Conservation (phyloP, 768 basidiomycete genomes). For the Leccinum incarnatum region DNA sequence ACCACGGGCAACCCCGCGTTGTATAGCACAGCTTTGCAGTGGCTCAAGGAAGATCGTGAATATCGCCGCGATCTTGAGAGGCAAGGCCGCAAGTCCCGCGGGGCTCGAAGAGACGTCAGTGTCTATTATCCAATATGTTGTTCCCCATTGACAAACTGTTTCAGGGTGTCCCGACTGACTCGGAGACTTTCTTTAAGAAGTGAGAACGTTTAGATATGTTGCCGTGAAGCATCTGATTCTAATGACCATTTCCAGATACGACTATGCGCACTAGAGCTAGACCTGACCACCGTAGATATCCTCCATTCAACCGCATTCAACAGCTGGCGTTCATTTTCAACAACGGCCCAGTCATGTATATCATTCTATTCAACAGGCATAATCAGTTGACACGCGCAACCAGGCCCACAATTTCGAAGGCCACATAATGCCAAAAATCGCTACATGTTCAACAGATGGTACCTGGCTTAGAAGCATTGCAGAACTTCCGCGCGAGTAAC, state of each 20-base stretch:
- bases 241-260: conserved; percentile 39
- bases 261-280: conserved; percentile 42
- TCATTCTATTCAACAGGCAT: conserved; percentile 8
- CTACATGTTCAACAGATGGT: not conserved
- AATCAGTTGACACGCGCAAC: not conserved
- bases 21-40: conserved; percentile 75
- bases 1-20: conserved; percentile 37
- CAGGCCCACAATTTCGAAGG: not conserved
- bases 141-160: conserved; percentile 6
- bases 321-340: conserved; percentile 16
- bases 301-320: conserved; percentile 9
- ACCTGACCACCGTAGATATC: not conserved
- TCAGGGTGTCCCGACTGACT: conserved; percentile 65
- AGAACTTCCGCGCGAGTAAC: not conserved
- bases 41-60: conserved; percentile 84
- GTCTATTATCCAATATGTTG: conserved; percentile 7
- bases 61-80: conserved; percentile 57
- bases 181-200: conserved; percentile 86
- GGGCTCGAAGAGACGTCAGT: conserved; percentile 57
- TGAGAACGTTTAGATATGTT: conserved; percentile 36
- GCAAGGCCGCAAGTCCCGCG: conserved; percentile 54
- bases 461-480: not conserved
- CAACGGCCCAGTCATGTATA: conserved; percentile 8
- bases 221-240: not conserved
- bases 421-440: not conserved